Evolutionary conservation across 2,329 filamentous ascomycete genomes (phyloP), one percentile per base, ranked within the genome.

Genomic region (Albophoma yamanashiensis): DNA sequence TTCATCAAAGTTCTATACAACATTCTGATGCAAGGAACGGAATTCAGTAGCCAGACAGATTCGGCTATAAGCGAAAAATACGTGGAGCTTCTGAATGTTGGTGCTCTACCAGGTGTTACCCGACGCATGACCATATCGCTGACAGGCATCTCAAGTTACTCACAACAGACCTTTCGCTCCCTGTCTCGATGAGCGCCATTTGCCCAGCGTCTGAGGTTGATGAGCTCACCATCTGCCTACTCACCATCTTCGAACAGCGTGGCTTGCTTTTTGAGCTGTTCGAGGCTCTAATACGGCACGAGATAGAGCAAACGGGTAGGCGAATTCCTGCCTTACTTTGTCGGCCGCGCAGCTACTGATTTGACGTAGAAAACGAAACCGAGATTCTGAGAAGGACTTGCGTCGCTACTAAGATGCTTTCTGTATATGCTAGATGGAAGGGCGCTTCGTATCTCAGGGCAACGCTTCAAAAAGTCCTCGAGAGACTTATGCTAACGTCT

Each of bases 401-500:
- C 64, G 86, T 89, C 1, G 83, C 85, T n/a, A 89, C 86, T 1
- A 89, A 89, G 68, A 87, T 89, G 80, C 77, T 89, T 2, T 88
- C 86, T 0, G 79, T 88, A 9, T 89, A 88, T 65, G 86, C 85
- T 6, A 89, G 87, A 67, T 89, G 86, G 86, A 89, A 88, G 71
- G 86, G 86, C 15, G 75, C 79, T 20, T 70, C 78, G 4, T 89
- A 89, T 67, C 77, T 89, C 42, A 83, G 82, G 64, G 75, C 78
- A 17, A 89, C 86, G 1, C 74, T 89, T 12, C 84, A 87, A 64
- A 87, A 87, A 66, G 84, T 89, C 2, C 72, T 89, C 1, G 85
- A 88, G 68, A 77, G 85, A 57, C 74, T 89, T 50, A 85, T 89
- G 76, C 69, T 85, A 39, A 87, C 85, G 2, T 86, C 85, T 0